These are phyloP conservation scores for Phytophthora pseudosyringae DNA, from an alignment of 352 stramenopile genomes.

Conservation along the genomic window DNA sequence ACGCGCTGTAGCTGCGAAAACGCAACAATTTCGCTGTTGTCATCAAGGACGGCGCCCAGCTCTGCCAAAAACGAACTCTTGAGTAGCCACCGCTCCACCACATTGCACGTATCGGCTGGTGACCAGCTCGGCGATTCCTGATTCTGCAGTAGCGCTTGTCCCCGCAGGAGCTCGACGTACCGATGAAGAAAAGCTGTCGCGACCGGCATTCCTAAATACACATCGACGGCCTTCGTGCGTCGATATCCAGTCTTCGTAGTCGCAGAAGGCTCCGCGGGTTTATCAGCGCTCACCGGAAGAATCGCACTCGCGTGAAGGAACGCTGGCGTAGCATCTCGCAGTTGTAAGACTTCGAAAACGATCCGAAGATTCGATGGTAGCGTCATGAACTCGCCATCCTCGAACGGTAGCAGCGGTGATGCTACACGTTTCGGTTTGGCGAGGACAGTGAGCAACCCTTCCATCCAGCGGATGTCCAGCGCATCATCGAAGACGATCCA, in stretches of 20 bases:
- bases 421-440: neutral
- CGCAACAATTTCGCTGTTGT: neutral
- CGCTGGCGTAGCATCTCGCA: constrained; percentile 42
- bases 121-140: constrained; percentile 3
- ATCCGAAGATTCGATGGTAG: constrained; percentile 68
- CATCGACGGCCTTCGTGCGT: neutral
- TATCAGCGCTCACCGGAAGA: constrained; percentile 22
- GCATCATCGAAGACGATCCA: constrained; percentile 58
- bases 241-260: neutral
- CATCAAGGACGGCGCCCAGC: constrained; percentile 19
- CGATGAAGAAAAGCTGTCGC: constrained; percentile 33
- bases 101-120: constrained; percentile 13
- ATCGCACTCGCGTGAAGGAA: constrained; percentile 41
- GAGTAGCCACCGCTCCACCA: constrained; percentile 26
- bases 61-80: constrained; percentile 18
- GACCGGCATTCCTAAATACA: constrained; percentile 2
- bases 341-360: constrained; percentile 58
- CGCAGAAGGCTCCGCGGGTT: neutral
- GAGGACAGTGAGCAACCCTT: constrained; percentile 44
- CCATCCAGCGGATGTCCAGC: constrained; percentile 47
- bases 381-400: constrained; percentile 63
- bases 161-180: constrained; percentile 24
- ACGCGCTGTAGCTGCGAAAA: constrained; percentile 52
- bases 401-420: constrained; percentile 31
- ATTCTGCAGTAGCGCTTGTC: neutral